Evolutionary conservation across 2,329 filamentous ascomycete species (phyloP), one percentile per base, ranked within the genome.

Genomic region (Pezicula neosporulosa): DNA sequence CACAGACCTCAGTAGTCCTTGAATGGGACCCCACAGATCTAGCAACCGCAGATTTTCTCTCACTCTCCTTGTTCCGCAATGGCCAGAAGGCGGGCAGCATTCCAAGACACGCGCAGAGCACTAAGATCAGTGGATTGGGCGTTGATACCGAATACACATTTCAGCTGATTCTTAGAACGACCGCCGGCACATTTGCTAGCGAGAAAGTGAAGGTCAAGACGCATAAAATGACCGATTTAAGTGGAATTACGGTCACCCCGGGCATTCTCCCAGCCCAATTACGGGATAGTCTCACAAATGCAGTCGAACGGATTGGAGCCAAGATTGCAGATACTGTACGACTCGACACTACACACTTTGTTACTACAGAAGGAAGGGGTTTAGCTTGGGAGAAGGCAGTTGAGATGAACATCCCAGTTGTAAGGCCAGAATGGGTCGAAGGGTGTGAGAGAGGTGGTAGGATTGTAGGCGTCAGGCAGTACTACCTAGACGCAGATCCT

Each of bases 321-420:
- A 96, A 94, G 76, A 77, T 97, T 57, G 88, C 90, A 51, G 93
- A 97, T 61, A 82, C 82, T 12, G 91, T 97, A 47, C 83, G 93
- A 63, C 97, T 99, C 66, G 94, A 99, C 68, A 99, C 94, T 1
- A 99, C 94, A 15, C 94, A 99, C 72, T 99, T 99, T 68, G 90
- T 99, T 53, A 97, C 93, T 57, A 96, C 90, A 9, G 94, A 99
- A 69, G 92, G 92, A 28, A 78, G 92, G 50, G 94, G 94, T 30
- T 80, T 89, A 47, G 81, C 87, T 12, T 99, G 94, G 94, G 94
- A 99, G 73, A 95, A 94, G 76, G 94, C 94, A 1, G 86, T 93
- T 28, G 93, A 97, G 75, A 95, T 92, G 82, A 99, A 97, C 69
- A 96, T 99, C 49, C 94, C 94, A 7, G 90, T 99, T 10, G 94